These are phyloP conservation scores for Arbutus unedo DNA, from an alignment of 148 eudicot genomes.

Conservation along the genomic window DNA sequence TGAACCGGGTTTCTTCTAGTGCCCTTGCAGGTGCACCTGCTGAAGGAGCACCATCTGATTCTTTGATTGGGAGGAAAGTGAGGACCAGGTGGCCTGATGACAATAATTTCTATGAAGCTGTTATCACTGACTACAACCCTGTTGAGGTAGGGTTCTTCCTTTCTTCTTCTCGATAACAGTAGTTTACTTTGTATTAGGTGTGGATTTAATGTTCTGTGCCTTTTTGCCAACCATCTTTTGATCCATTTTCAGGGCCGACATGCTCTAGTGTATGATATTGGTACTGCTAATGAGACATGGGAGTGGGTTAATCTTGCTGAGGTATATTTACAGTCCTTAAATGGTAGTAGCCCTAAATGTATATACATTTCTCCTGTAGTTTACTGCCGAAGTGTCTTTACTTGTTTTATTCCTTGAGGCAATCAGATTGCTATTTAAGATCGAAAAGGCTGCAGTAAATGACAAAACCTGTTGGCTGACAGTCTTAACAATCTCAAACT, in stretches of 20 bases:
- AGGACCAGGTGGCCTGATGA: conserved; percentile 78
- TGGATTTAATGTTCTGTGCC: background rate
- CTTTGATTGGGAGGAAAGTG: conserved; percentile 57
- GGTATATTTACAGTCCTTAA: conserved; percentile 28
- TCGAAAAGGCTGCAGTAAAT: background rate
- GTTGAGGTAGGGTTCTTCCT: conserved; percentile 37
- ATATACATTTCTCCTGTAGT: background rate
- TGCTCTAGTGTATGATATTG: conserved; percentile 51
- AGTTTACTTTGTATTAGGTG: background rate
- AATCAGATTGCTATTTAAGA: background rate
- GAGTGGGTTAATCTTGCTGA: conserved; percentile 63
- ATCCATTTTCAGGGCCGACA: conserved; percentile 43
- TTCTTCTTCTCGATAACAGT: background rate
- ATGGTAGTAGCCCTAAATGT: background rate
- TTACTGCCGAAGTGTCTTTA: background rate
- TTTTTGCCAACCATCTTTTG: background rate
- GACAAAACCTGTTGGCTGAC: background rate
- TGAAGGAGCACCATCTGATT: conserved; percentile 36
- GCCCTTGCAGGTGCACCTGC: conserved; percentile 36
- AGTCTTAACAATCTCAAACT: background rate
- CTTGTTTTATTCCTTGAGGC: background rate
- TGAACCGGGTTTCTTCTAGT: conserved; percentile 37
- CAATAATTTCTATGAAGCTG: conserved; percentile 62
- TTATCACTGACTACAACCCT: conserved; percentile 45
- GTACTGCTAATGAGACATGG: conserved; percentile 52